Conservation (phyloP, 345 rosid species). For the Aegle marmelos region DNA sequence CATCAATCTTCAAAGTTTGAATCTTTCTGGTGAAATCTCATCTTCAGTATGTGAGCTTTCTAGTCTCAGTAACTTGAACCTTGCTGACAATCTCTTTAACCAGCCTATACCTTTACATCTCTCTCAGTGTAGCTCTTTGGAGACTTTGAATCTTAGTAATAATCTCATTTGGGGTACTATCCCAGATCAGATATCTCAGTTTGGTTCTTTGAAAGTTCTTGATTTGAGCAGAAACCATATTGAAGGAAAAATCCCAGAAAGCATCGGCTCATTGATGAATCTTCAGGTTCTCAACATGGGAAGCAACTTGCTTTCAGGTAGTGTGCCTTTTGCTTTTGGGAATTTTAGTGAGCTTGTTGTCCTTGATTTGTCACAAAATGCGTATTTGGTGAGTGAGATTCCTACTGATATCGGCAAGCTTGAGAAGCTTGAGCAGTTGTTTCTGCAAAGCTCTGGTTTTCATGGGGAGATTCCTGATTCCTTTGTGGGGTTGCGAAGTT, state of each 20-base stretch:
- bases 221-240: slow-evolving; percentile 69
- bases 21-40: slow-evolving; percentile 90
- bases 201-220: slow-evolving; percentile 52
- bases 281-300: slow-evolving; percentile 71
- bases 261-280: slow-evolving; percentile 52
- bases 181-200: slow-evolving; percentile 73
- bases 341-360: slow-evolving; percentile 67
- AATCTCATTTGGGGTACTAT: slow-evolving; percentile 80
- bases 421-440: slow-evolving; percentile 66
- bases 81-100: slow-evolving; percentile 72
- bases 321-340: slow-evolving; percentile 59
- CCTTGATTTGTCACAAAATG: slow-evolving; percentile 83
- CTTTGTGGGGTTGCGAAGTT: slow-evolving; percentile 52
- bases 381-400: slow-evolving; percentile 59
- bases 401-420: slow-evolving; percentile 70
- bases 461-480: slow-evolving; percentile 73
- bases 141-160: slow-evolving; percentile 60
- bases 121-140: slow-evolving; percentile 63
- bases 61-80: slow-evolving; percentile 61
- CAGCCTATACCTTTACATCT: slow-evolving; percentile 85
- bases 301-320: slow-evolving; percentile 72
- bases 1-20: slow-evolving; percentile 66
- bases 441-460: slow-evolving; percentile 77
- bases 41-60: slow-evolving; percentile 64
- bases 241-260: slow-evolving; percentile 78